Percentiles rank a stretch among this genome's conserved stretches.
phyloP scores from a whole-genome alignment of 768 basidiomycete genomes.

The Rhizopogon sp. region DNA sequence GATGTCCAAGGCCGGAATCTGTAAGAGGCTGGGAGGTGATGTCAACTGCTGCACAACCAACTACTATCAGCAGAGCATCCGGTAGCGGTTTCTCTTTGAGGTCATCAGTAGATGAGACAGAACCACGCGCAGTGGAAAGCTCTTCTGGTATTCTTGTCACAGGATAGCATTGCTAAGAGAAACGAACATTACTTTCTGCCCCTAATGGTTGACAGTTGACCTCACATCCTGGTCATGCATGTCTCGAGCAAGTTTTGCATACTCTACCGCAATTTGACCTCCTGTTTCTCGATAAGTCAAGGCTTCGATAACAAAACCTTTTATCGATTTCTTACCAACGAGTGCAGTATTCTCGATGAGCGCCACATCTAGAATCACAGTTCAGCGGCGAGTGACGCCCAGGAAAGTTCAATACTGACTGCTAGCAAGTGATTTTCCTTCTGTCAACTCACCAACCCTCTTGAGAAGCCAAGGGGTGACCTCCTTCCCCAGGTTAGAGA shows the following conservation, averaged over 20 bases:
- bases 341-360: slow-evolving; percentile 85
- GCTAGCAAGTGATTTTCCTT: slow-evolving; percentile 66
- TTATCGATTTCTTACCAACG: slow-evolving; percentile 51
- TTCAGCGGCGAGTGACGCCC: background rate
- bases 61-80: slow-evolving; percentile 48
- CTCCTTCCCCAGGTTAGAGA: slow-evolving; percentile 80
- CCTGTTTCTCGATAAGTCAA: slow-evolving; percentile 35
- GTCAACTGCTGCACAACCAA: slow-evolving; percentile 89
- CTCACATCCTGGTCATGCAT: slow-evolving; percentile 15
- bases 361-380: slow-evolving; percentile 60
- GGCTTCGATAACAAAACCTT: background rate
- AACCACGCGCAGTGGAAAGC: background rate
- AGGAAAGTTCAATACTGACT: slow-evolving; percentile 40
- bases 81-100: background rate
- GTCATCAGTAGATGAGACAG: background rate
- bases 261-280: slow-evolving; percentile 73
- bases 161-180: slow-evolving; percentile 1
- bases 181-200: background rate
- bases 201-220: background rate
- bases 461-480: slow-evolving; percentile 92
- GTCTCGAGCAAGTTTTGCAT: slow-evolving; percentile 46
- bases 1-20: slow-evolving; percentile 29
- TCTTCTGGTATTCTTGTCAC: slow-evolving; percentile 1
- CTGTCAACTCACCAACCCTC: slow-evolving; percentile 76
- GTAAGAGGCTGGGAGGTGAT: slow-evolving; percentile 58